Base-by-base conservation (phyloP, 257 asterid species). In the Mitragyna speciosa region DNA sequence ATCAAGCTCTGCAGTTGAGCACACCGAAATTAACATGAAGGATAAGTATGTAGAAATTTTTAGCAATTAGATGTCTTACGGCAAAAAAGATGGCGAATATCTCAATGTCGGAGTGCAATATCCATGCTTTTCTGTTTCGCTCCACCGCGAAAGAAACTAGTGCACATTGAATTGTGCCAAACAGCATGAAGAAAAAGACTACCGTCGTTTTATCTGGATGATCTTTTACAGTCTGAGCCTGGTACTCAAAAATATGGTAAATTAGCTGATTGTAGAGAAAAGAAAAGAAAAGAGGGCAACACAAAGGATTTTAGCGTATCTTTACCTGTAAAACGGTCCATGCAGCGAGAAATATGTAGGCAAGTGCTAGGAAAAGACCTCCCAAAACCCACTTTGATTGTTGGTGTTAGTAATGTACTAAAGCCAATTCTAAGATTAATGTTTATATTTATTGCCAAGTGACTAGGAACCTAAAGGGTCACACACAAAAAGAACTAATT, bases 291-390 rank as follows among this genome's bases (percentile, higher is more conserved):
- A 24, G 0, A 26, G 33, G 22, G 4, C 28, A 81, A 52, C 20
- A 22, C 36, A 12, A 68, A 45, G 47, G 16, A 1, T 28, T 19
- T 41, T 58, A 15, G 7, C 24, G 14, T 45, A 19, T 70, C n/a
- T 59, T 54, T 79, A 82, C 88, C 83, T 85, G 86, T 51, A 77
- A 80, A 71, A 83, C 77, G 58, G 56, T 80, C 87, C 85, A 85
- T 22, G 76, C 70, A 12, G 89, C 80, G 74, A 80, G 52, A 73
- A 74, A 59, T 41, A 80, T n/a, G 70, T 82, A 81, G 66, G 78
- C 82, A 63, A 75, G 48, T 7, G 81, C 72, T 30, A 82, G 65
- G 48, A 80, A 20, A 41, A 76, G 77, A 15, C 85, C 85, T 22
- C 86, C 85, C 1, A 85, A 58, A 17, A 80, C 51, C 88, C 87